A percentile compares a stretch with the other conserved stretches of the same genome.
Conservation (phyloP, 140 eudicot genomes). For the Anethum foeniculum region DNA sequence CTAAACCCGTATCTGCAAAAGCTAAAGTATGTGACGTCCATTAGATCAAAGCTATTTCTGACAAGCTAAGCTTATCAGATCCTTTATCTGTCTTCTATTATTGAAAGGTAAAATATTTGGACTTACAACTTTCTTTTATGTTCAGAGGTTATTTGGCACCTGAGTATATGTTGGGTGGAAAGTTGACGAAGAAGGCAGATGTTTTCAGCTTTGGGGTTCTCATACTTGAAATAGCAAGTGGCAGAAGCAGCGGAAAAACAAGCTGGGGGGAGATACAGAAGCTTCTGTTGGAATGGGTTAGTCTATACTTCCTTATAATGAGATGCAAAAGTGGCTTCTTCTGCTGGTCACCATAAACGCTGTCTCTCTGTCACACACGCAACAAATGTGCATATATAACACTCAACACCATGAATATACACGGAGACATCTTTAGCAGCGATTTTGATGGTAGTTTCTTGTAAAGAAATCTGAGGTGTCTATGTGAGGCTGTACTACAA, state of each 20-base stretch:
- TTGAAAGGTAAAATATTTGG: background rate
- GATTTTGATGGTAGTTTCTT: background rate
- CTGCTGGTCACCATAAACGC: background rate
- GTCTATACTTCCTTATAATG: slow-evolving; percentile 15
- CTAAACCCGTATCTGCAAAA: background rate
- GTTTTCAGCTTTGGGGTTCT: slow-evolving; percentile 94
- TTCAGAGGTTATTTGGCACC: slow-evolving; percentile 93
- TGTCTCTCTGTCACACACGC: background rate
- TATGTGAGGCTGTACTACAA: background rate
- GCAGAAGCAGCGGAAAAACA: slow-evolving; percentile 54
- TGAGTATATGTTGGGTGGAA: slow-evolving; percentile 87
- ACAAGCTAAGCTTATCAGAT: background rate
- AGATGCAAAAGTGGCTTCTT: background rate
- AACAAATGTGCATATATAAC: background rate
- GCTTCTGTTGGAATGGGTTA: slow-evolving; percentile 68
- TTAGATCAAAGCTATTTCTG: background rate
- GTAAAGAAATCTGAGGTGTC: background rate
- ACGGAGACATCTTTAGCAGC: background rate
- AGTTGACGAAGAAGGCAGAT: slow-evolving; percentile 82
- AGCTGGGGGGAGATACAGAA: slow-evolving; percentile 52
- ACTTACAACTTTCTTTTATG: slow-evolving; percentile 6
- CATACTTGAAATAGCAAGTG: slow-evolving; percentile 71
- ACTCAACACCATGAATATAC: background rate
- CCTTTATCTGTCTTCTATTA: slow-evolving; percentile 9
- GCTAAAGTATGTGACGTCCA: background rate